Conservation (phyloP, 2,329 filamentous ascomycete genomes). For the Didymella segeticola region DNA sequence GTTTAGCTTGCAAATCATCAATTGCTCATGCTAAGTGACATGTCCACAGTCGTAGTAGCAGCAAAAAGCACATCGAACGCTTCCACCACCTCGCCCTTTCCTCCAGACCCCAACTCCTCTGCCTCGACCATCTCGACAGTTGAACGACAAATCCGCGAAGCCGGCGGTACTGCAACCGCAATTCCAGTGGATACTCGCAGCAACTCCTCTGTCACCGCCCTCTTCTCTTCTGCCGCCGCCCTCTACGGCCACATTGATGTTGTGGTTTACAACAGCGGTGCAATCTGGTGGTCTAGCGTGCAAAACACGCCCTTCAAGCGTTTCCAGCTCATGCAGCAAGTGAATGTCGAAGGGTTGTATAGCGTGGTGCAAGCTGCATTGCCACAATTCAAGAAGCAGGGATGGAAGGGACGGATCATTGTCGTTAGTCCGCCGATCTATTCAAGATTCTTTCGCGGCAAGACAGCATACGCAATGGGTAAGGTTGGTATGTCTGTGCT, state of each 20-base stretch:
- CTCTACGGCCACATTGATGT: constrained; percentile 72
- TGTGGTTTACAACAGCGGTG: constrained; percentile 82
- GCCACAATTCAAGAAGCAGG: constrained; percentile 66
- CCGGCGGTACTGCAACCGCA: constrained; percentile 69
- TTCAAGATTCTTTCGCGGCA: constrained; percentile 82
- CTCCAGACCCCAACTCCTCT: constrained; percentile 77
- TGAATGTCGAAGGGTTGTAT: constrained; percentile 73
- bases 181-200: constrained; percentile 74
- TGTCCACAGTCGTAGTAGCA: constrained; percentile 68
- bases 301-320: constrained; percentile 74
- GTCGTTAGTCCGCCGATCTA: constrained; percentile 88
- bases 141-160: constrained; percentile 71
- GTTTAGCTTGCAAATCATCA: neutral
- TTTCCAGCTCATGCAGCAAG: constrained; percentile 67
- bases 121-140: constrained; percentile 83
- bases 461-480: constrained; percentile 80
- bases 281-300: constrained; percentile 83
- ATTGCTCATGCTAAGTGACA: neutral
- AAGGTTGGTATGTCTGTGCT: constrained; percentile 85
- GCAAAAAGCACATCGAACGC: constrained; percentile 77
- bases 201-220: constrained; percentile 49
- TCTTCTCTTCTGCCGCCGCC: constrained; percentile 57
- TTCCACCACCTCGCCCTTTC: constrained; percentile 63
- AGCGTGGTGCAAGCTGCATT: constrained; percentile 71
- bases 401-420: constrained; percentile 67